Conservation (phyloP, 1,139 yeast species). For the Magnusiomyces clavatus region DNA sequence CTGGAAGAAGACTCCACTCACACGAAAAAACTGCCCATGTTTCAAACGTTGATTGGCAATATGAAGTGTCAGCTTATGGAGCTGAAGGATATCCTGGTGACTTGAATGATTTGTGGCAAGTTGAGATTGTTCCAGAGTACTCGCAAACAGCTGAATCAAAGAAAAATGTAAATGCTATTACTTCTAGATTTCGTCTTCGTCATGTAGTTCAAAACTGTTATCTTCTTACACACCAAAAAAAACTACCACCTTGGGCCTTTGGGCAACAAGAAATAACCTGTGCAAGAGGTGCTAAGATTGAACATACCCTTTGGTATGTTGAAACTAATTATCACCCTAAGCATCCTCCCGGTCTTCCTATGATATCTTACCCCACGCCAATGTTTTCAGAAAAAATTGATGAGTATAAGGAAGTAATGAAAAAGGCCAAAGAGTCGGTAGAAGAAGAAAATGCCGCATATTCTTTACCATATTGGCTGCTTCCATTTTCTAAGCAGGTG, state of each 20-base stretch:
- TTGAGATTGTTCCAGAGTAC: constrained; percentile 19
- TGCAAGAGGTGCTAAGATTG: constrained; percentile 51
- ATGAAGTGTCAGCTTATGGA: constrained; percentile 63
- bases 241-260: constrained; percentile 63
- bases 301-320: constrained; percentile 56
- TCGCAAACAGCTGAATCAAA: constrained; percentile 31
- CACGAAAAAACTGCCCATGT: constrained; percentile 58
- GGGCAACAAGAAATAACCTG: constrained; percentile 73
- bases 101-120: constrained; percentile 25
- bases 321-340: constrained; percentile 55
- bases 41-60: constrained; percentile 72
- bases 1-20: constrained; percentile 55
- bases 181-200: constrained; percentile 48
- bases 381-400: constrained; percentile 29
- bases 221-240: constrained; percentile 52
- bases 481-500: constrained; percentile 48
- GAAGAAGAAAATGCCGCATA: constrained; percentile 10
- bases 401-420: constrained; percentile 22
- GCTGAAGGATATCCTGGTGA: constrained; percentile 33
- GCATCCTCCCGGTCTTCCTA: constrained; percentile 25
- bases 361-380: constrained; percentile 25
- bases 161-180: constrained; percentile 43
- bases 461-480: constrained; percentile 32
- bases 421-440: constrained; percentile 1
- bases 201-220: constrained; percentile 57